Conservation (phyloP, 176 grass and related monocot species). For the Carex myosuroides region DNA sequence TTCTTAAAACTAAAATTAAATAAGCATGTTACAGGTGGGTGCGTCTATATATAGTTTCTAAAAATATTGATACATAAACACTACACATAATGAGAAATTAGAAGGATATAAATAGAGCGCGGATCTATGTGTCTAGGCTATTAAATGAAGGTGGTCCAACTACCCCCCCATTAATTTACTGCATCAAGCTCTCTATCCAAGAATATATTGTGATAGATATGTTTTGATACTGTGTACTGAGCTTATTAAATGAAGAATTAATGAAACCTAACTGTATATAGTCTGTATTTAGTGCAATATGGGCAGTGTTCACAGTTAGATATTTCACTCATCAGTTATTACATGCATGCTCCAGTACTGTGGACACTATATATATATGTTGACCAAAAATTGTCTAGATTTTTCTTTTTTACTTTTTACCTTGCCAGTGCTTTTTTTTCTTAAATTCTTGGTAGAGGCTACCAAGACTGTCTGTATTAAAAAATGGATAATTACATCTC, state of each 20-base stretch:
- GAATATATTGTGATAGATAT: constrained; percentile 6
- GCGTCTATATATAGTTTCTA: not conserved
- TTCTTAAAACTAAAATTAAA: not conserved
- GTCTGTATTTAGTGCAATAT: constrained; percentile 7
- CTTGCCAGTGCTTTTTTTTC: too few species aligned
- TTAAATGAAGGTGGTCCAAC: constrained; percentile 17
- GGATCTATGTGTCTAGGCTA: not conserved
- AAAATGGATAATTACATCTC: too few species aligned
- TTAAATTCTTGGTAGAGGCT: too few species aligned
- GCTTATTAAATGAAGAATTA: constrained; percentile 24
- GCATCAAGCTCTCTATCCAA: not conserved
- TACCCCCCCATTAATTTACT: constrained; percentile 1
- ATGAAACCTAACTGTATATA: constrained; percentile 6
- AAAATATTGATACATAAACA: not conserved
- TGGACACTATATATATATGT: too few species aligned
- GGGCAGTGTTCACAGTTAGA: not conserved
- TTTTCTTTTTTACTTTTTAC: too few species aligned
- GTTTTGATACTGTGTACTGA: constrained; percentile 9
- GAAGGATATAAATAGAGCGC: not conserved
- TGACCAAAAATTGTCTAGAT: not conserved
- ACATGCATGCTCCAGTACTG: not conserved
- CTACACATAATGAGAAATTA: not conserved
- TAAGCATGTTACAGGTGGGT: not conserved
- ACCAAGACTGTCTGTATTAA: too few species aligned
- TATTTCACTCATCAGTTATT: constrained; percentile 1